A percentile compares a stretch with the other conserved stretches of the same genome.
Evolutionary conservation across 768 basidiomycete genomes (phyloP).

Genomic region (Tubosaeta brunneosetosa): DNA sequence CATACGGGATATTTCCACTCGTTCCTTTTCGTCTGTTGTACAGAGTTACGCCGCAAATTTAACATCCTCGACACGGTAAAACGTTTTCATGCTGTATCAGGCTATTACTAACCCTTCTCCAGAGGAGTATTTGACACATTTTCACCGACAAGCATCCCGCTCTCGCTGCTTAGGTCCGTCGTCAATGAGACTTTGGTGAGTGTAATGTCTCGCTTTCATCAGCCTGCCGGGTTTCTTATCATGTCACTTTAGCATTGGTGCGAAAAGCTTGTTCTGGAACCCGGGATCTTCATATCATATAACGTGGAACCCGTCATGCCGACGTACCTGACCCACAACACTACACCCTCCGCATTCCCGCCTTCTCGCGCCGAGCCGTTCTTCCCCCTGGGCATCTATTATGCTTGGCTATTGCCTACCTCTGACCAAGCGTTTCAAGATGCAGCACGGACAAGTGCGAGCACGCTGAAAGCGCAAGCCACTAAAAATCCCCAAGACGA

Average conservation of each 20-base stretch:
- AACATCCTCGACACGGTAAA: slow-evolving; percentile 5
- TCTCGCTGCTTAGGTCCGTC: slow-evolving; percentile 9
- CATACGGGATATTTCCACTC: slow-evolving; percentile 2
- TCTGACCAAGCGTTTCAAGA: slow-evolving; percentile 24
- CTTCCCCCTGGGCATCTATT: slow-evolving; percentile 44
- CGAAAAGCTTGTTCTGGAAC: neutral
- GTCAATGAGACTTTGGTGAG: slow-evolving; percentile 9
- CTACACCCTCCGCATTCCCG: slow-evolving; percentile 41
- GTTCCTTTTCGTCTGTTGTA: slow-evolving; percentile 14
- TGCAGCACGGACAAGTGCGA: slow-evolving; percentile 35
- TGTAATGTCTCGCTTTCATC: slow-evolving; percentile 3
- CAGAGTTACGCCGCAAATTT: neutral
- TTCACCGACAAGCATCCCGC: slow-evolving; percentile 1
- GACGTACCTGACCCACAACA: slow-evolving; percentile 33
- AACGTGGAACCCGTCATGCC: slow-evolving; percentile 47
- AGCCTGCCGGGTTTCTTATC: neutral
- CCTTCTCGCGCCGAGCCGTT: slow-evolving; percentile 32
- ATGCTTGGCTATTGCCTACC: neutral
- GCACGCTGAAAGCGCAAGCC: slow-evolving; percentile 36
- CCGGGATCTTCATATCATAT: slow-evolving; percentile 1
- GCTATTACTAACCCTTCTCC: neutral
- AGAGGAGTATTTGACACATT: neutral
- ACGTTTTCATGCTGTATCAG: slow-evolving; percentile 16
- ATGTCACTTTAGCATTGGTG: neutral
- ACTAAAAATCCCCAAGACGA: slow-evolving; percentile 38